Base-by-base conservation (phyloP, 495 filamentous ascomycete genomes). In the Trichoderma orchidacearum region DNA sequence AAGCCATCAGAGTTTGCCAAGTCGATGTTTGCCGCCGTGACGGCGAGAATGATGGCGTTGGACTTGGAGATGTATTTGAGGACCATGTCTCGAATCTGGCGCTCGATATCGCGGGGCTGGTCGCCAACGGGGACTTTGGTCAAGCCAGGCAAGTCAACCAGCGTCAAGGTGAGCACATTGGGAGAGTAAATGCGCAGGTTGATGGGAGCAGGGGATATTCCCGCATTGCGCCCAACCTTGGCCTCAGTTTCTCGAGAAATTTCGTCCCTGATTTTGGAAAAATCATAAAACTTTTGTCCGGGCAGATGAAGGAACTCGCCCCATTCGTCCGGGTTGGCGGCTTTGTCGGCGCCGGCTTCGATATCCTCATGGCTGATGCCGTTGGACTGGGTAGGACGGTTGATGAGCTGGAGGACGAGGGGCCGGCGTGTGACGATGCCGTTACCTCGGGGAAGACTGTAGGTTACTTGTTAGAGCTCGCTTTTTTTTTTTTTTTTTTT, bases 241-340 rank as follows among this genome's bases (percentile, higher is more conserved):
- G 83, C 80, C 60, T 97, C 94, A 52, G 94, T 99, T 75, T 99
- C 94, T 65, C 88, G 82, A 57, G 91, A 87, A 64, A 99, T 97
- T 75, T 99, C 94, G 36, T 99, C 94, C 59, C 94, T 83, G 63
- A 99, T 96, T 79, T 96, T 96, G 79, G 95, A 94, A 77, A 99
- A 99, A 72, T 99, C 94, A 75, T 82, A 83, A 79, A 95, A 97
- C 74, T 97, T 97, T 75, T 99, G 87, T 61, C 93, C 93, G 32
- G 93, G 94, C 57, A 99, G 89, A 69, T 99, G 94, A 53, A 97
- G 78, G 72, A 99, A 99, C 77, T 99, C 94, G 73, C 93, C 94
- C 85, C 95, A 97, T 71, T 99, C 94, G 66, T 97, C 90, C 29
- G 81, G 68, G 70, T 99, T 99, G 61, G 89, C 84, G 58, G 88